Conservation (phyloP, 495 filamentous ascomycete species). For the Filosporella fistucella region DNA sequence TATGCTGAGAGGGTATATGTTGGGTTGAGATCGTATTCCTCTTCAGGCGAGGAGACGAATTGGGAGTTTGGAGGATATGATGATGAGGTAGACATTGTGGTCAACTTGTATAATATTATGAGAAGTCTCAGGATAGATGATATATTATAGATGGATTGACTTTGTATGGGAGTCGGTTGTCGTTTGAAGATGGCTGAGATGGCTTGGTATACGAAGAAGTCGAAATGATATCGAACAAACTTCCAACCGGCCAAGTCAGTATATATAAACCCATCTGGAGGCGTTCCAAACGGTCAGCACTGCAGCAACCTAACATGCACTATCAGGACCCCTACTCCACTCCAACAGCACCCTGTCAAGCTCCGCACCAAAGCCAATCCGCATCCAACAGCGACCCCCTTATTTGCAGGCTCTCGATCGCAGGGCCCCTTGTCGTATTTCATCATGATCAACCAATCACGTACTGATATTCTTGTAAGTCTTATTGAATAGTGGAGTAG, state of each 20-base stretch:
- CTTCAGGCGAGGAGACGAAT: background rate
- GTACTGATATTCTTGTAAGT: background rate
- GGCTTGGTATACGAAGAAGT: background rate
- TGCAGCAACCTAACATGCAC: background rate
- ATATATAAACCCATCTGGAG: background rate
- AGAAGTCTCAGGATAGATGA: background rate
- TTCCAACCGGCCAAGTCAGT: background rate
- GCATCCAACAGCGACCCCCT: background rate
- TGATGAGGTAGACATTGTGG: conserved; percentile 3
- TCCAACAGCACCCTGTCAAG: background rate
- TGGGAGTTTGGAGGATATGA: background rate
- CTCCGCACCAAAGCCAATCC: background rate
- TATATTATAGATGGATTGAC: background rate
- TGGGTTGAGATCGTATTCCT: background rate
- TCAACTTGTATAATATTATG: background rate
- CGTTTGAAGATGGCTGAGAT: background rate
- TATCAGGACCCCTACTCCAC: background rate
- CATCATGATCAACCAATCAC: conserved; percentile 3
- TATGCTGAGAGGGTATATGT: conserved; percentile 13
- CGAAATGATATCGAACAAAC: background rate
- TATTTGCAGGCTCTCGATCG: background rate
- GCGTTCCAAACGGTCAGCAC: background rate
- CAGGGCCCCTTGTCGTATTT: background rate
- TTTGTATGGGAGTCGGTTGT: background rate
- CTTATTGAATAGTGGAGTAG: background rate